These are phyloP conservation scores for Symbiodinium natans DNA, from an alignment of 73 alveolate genomes.

Conservation along the genomic window DNA sequence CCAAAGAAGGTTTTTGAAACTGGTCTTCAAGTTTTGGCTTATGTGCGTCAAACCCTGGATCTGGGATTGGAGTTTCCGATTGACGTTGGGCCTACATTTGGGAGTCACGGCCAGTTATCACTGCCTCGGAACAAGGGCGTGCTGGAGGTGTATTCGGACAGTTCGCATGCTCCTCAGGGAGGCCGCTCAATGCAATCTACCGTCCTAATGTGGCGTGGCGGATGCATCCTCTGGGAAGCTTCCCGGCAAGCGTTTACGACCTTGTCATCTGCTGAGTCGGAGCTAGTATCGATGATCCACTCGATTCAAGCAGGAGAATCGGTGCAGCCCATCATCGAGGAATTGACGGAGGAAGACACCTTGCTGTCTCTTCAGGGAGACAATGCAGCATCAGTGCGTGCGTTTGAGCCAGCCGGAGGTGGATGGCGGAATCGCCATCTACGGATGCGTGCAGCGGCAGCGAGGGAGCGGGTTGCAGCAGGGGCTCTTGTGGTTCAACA, in stretches of 20 bases:
- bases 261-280: not conserved
- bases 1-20: not conserved
- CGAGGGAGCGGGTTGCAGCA: not conserved
- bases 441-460: not conserved
- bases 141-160: not conserved
- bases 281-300: not conserved
- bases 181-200: not conserved
- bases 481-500: not conserved
- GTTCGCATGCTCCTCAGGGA: not conserved
- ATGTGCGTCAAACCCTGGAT: not conserved
- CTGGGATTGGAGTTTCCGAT: not conserved
- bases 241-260: not conserved
- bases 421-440: not conserved
- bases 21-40: not conserved
- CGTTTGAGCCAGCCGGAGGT: not conserved
- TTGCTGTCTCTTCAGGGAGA: not conserved
- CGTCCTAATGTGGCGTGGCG: not conserved
- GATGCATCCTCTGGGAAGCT: not conserved
- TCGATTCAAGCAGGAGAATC: not conserved
- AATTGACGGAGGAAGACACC: not conserved
- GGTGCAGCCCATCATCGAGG: not conserved
- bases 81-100: not conserved
- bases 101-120: not conserved
- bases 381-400: not conserved
- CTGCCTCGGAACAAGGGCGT: not conserved